These are phyloP conservation scores for Coix lacrymajobi DNA, from an alignment of 176 grass and related monocot species.

Conservation along the genomic window DNA sequence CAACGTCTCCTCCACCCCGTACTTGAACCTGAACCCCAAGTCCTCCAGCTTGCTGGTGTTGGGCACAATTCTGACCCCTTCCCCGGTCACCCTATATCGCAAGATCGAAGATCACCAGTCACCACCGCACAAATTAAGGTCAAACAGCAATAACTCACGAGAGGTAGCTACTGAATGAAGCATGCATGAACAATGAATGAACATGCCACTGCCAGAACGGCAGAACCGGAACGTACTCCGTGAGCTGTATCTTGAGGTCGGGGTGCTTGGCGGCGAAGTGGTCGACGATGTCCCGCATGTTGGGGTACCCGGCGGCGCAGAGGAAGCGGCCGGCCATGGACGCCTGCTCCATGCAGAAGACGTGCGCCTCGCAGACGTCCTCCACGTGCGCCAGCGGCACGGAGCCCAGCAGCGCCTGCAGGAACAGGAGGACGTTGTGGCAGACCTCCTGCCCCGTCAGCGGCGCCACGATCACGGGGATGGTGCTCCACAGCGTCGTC, in stretches of 20 bases:
- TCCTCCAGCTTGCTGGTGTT: conserved; percentile 48
- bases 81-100: conserved; percentile 33
- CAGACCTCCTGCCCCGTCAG: conserved; percentile 8
- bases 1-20: conserved; percentile 48
- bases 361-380: conserved; percentile 58
- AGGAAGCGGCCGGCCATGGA: conserved; percentile 63
- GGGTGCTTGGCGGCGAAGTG: conserved; percentile 34
- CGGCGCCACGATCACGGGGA: conserved; percentile 29
- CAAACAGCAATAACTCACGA: neutral
- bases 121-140: neutral
- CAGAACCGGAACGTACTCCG: conserved; percentile 57
- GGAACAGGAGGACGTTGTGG: conserved; percentile 35
- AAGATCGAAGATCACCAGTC: neutral
- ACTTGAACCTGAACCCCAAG: conserved; percentile 55
- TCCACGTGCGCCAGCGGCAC: conserved; percentile 68
- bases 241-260: conserved; percentile 31
- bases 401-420: conserved; percentile 52
- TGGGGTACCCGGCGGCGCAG: conserved; percentile 38
- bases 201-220: too few relatives aligned
- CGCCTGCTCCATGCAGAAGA: conserved; percentile 53
- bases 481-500: neutral
- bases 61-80: conserved; percentile 15
- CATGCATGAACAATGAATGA: too few relatives aligned
- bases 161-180: too few relatives aligned
- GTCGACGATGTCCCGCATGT: conserved; percentile 26